Conservation (phyloP, 805 yeast species). For the Spathaspora passalidarum region DNA sequence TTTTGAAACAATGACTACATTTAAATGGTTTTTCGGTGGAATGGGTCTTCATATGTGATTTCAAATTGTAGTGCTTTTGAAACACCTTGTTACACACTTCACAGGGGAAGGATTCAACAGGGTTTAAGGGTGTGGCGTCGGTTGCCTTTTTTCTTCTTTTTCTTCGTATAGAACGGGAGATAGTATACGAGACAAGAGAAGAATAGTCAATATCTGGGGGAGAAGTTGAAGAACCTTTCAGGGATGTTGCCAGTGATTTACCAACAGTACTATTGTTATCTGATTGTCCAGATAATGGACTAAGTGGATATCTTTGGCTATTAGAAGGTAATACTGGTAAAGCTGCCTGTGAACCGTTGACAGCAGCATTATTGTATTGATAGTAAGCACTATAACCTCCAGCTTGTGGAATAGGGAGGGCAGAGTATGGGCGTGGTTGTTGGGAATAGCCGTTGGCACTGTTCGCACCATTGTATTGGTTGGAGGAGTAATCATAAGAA, state of each 20-base stretch:
- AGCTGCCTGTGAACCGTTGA: not conserved
- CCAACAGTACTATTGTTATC: conserved; percentile 1
- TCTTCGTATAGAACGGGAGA: conserved; percentile 27
- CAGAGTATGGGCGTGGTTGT: conserved; percentile 5
- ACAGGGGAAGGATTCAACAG: conserved; percentile 31
- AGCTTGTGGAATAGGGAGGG: conserved; percentile 1
- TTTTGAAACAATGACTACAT: conserved; percentile 61
- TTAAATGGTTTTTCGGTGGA: conserved; percentile 68
- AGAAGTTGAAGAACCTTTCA: conserved; percentile 2
- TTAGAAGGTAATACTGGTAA: conserved; percentile 5
- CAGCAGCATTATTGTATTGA: not conserved
- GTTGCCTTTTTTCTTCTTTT: conserved; percentile 20
- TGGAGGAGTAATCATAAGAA: not conserved
- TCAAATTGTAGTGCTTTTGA: conserved; percentile 48
- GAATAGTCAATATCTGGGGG: conserved; percentile 25
- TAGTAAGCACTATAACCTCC: conserved; percentile 2
- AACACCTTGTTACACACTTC: conserved; percentile 43
- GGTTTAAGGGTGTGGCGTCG: conserved; percentile 1
- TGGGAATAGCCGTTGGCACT: conserved; percentile 2
- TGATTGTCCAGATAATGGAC: conserved; percentile 5
- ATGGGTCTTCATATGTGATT: conserved; percentile 50
- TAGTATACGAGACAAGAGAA: conserved; percentile 32
- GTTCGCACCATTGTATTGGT: not conserved
- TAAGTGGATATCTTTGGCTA: conserved; percentile 3
- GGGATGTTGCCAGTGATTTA: not conserved